These are phyloP conservation scores for Ogataea siamensis DNA, from an alignment of 805 yeast genomes.

Conservation along the genomic window DNA sequence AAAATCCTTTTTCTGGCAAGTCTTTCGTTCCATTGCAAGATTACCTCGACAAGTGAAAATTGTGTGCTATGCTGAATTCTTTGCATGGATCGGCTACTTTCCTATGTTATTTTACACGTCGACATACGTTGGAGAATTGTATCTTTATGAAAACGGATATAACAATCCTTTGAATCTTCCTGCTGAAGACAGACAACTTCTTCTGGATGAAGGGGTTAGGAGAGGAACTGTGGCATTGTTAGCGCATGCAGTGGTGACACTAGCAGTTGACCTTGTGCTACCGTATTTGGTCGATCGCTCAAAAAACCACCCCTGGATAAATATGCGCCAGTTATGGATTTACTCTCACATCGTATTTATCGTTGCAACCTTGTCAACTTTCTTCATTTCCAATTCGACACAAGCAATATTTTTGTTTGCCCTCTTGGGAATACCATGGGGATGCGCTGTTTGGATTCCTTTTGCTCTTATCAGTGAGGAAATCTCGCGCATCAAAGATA, in stretches of 20 bases:
- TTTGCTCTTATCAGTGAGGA: slow-evolving; percentile 61
- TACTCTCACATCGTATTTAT: slow-evolving; percentile 50
- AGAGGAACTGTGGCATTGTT: slow-evolving; percentile 52
- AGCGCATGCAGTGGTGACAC: slow-evolving; percentile 46
- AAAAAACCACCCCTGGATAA: slow-evolving; percentile 11
- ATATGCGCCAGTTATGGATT: slow-evolving; percentile 47
- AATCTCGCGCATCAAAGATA: slow-evolving; percentile 49
- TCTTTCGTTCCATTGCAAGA: slow-evolving; percentile 34
- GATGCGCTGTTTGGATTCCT: slow-evolving; percentile 65
- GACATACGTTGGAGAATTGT: slow-evolving; percentile 61
- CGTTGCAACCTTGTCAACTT: slow-evolving; percentile 45
- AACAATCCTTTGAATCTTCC: slow-evolving; percentile 41
- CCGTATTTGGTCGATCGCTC: slow-evolving; percentile 40
- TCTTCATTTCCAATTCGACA: slow-evolving; percentile 39
- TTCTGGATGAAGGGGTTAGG: slow-evolving; percentile 48
- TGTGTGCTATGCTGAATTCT: slow-evolving; percentile 56
- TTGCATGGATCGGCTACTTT: slow-evolving; percentile 70
- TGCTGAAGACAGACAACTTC: slow-evolving; percentile 32
- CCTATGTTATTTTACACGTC: slow-evolving; percentile 65
- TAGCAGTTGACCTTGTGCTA: slow-evolving; percentile 42
- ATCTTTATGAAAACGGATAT: slow-evolving; percentile 40
- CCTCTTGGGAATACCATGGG: slow-evolving; percentile 62
- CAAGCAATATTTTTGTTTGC: slow-evolving; percentile 50
- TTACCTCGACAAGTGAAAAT: slow-evolving; percentile 50
- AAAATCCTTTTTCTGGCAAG: slow-evolving; percentile 34